A percentile compares a stretch with the other conserved stretches of the same genome.
phyloP scores from a whole-genome alignment of 139 green algal genomes.

The Chlamydomonas sp. region DNA sequence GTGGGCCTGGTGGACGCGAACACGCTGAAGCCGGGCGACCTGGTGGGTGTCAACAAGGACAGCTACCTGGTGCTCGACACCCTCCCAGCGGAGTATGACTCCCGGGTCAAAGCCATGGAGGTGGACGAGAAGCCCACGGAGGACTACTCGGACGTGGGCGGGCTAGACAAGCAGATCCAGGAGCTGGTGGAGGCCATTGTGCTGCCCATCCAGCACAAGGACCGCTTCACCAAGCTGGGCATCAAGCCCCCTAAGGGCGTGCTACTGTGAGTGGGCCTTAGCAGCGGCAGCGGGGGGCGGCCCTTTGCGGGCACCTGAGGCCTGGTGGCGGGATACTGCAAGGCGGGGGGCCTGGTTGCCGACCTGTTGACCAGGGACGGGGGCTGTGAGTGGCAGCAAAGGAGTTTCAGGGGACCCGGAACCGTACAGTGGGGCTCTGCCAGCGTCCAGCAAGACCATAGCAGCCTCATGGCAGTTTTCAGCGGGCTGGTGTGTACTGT shows the following conservation, averaged over 20 bases:
- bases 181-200: constrained; percentile 98
- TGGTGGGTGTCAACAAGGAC: constrained; percentile 99
- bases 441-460: too few relatives aligned
- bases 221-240: constrained; percentile 90
- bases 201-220: constrained; percentile 98
- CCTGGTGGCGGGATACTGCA: too few relatives aligned
- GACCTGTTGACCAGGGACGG: too few relatives aligned
- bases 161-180: constrained; percentile 98
- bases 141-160: constrained; percentile 98
- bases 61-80: constrained; percentile 98
- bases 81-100: constrained; percentile 98
- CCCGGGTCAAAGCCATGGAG: constrained; percentile 96
- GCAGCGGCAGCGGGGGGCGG: background rate
- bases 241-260: constrained; percentile 96
- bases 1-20: constrained; percentile 95
- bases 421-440: too few relatives aligned
- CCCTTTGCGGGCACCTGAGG: too few relatives aligned
- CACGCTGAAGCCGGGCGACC: constrained; percentile 87
- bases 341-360: too few relatives aligned
- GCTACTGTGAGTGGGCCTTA: constrained; percentile 5
- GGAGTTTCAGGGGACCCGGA: too few relatives aligned
- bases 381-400: too few relatives aligned
- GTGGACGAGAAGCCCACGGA: constrained; percentile 99
- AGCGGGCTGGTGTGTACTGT: too few relatives aligned
- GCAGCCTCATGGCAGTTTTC: too few relatives aligned